Percentiles rank a stretch among this genome's conserved stretches.
Evolutionary conservation across 2,329 filamentous ascomycete genomes (phyloP).

Genomic region (Fusarium sp.): DNA sequence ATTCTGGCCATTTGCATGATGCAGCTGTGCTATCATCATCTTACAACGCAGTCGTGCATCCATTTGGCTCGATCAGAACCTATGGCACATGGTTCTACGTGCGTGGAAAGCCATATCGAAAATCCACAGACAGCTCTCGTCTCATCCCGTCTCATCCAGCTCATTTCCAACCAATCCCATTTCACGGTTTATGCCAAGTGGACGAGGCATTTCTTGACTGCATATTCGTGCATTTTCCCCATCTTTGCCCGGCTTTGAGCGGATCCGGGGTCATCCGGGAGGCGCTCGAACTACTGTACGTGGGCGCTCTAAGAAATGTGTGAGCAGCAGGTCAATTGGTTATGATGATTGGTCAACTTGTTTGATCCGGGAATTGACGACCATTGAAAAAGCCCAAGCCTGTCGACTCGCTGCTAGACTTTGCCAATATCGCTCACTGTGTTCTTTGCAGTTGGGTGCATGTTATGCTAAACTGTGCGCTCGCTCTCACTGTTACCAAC

Average conservation of each 20-base stretch:
- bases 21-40: conserved; percentile 28
- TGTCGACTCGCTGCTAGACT: conserved; percentile 34
- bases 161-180: conserved; percentile 23
- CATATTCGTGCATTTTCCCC: conserved; percentile 36
- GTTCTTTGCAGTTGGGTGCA: neutral
- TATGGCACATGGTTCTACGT: conserved; percentile 9
- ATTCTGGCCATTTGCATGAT: conserved; percentile 33
- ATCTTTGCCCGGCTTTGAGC: conserved; percentile 39
- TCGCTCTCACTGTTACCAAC: neutral
- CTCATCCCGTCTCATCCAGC: conserved; percentile 11
- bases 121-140: conserved; percentile 4
- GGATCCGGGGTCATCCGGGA: conserved; percentile 46
- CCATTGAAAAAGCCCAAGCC: conserved; percentile 31
- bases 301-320: conserved; percentile 19
- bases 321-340: conserved; percentile 27
- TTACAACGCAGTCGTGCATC: conserved; percentile 10
- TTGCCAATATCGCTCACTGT: conserved; percentile 31
- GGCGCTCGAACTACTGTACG: conserved; percentile 37
- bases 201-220: conserved; percentile 46
- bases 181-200: conserved; percentile 30
- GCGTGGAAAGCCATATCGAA: conserved; percentile 4
- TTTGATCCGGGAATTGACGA: conserved; percentile 40
- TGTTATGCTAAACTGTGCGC: no score
- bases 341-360: conserved; percentile 26
- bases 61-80: conserved; percentile 22